Conservation (phyloP, 306 rosid species). For the Begonia masoniana region DNA sequence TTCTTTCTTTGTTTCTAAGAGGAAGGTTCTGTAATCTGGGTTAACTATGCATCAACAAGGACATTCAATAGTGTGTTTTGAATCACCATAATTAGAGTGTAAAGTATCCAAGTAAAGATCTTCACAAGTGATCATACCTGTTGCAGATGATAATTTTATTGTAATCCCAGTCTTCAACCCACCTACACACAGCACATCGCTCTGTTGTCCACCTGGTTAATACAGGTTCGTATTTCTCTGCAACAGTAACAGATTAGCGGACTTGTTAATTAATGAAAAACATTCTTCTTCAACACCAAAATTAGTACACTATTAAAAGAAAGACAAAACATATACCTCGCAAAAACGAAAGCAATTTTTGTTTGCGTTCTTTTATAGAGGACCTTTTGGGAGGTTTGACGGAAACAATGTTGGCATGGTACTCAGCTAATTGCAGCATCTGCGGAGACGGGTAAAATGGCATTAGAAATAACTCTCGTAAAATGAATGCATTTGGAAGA, state of each 20-base stretch:
- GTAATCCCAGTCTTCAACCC: constrained; percentile 99
- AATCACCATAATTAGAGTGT: constrained; percentile 1
- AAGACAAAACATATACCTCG: constrained; percentile 41
- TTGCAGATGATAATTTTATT: constrained; percentile 96
- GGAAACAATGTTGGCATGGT: constrained; percentile 65
- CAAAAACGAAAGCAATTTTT: constrained; percentile 78
- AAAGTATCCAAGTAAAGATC: constrained; percentile 3
- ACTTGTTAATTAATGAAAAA: constrained; percentile 1
- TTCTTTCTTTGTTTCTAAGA: no score
- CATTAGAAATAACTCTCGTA: constrained; percentile 8
- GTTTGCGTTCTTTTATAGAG: constrained; percentile 78
- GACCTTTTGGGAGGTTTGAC: constrained; percentile 66
- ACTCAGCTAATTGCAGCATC: constrained; percentile 97
- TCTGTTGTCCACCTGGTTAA: constrained; percentile 97
- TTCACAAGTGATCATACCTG: constrained; percentile 35
- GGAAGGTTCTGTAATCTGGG: no score
- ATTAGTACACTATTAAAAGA: constrained; percentile 6
- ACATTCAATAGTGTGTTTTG: constrained; percentile 4
- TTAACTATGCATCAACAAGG: neutral
- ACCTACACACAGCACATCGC: constrained; percentile 98
- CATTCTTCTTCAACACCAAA: neutral
- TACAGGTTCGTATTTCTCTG: constrained; percentile 96
- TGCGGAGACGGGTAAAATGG: constrained; percentile 27
- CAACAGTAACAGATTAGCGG: constrained; percentile 13
- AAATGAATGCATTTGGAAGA: neutral